Base-by-base conservation (phyloP, 352 stramenopile genomes). In the Globisporangium heterothallicum region DNA sequence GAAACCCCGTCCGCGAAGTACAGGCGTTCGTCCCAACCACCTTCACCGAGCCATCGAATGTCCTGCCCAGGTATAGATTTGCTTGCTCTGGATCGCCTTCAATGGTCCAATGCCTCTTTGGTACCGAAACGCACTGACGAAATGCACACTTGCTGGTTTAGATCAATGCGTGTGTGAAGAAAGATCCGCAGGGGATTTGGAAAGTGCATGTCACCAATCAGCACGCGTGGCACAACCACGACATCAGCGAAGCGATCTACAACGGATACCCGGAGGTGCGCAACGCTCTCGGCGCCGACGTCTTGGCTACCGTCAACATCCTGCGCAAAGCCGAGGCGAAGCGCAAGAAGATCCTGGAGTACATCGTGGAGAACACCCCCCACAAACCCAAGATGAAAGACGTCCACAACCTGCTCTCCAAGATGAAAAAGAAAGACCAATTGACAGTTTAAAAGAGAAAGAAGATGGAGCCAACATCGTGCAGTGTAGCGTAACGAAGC, bases 121-220 rank as follows among this genome's bases (percentile, higher is more conserved):
- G n/a, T n/a, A n/a, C n/a, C n/a, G n/a, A n/a, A n/a, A n/a, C n/a
- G n/a, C n/a, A n/a, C n/a, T n/a, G n/a, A 21, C 35, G 41, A 44
- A 22, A 24, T 40, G 49, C 3, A 26, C 9, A 3, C 19, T 1
- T 49, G 22, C 34, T 13, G 35, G n/a, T n/a, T 19, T 34, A 71
- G 62, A 71, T 74, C 48, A 74, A 74, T 46, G 66, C 66, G 24
- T 74, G 66, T 43, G 66, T 74, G 24, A 62, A 74, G 43, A 58
- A 46, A 36, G 62, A 62, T 21, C 42, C 18, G 2, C 29, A 52
- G 6, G 54, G 53, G 13, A 25, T 27, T 21, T 70, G 62, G 62
- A 53, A 56, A 14, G 56, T 74, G 12, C 45, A 60, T n/a, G 53
- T 74, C 34, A 74, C 66, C 16, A 66, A 61, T 44, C 62, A 71